Conservation (phyloP, 2,329 filamentous ascomycete genomes). For the Elsinoe ampelina region DNA sequence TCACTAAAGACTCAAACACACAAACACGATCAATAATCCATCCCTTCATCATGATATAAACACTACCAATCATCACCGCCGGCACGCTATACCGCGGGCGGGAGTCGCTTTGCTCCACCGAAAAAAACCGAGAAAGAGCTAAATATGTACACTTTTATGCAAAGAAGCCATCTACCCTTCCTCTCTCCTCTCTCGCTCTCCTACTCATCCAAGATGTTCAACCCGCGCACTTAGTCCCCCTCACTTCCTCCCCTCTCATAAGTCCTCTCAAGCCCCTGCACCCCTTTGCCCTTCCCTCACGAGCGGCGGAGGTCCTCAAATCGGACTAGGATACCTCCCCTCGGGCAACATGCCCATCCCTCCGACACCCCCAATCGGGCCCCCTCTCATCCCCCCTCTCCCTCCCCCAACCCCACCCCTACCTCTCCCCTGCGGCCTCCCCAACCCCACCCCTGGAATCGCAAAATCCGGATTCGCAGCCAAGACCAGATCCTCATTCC, state of each 20-base stretch:
- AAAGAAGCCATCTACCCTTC: not conserved
- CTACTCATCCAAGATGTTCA: no score
- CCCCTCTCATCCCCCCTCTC: slow-evolving; percentile 23
- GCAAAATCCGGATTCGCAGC: slow-evolving; percentile 80
- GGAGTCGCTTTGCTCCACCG: not conserved
- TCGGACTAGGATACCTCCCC: slow-evolving; percentile 13
- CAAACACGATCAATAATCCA: no score
- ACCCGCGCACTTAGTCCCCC: no score
- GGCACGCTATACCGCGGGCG: not conserved
- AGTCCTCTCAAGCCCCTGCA: no score
- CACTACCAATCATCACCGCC: not conserved
- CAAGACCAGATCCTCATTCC: slow-evolving; percentile 56
- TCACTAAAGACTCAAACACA: no score
- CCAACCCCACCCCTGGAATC: slow-evolving; percentile 44
- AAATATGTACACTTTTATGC: slow-evolving; percentile 9
- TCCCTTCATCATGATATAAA: not conserved
- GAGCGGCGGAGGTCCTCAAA: no score
- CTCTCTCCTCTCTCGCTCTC: no score
- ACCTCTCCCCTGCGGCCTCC: slow-evolving; percentile 25
- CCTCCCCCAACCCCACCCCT: slow-evolving; percentile 24
- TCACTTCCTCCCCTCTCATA: no score
- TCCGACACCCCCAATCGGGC: slow-evolving; percentile 16
- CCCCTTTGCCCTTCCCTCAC: no score
- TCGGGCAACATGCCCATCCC: slow-evolving; percentile 14
- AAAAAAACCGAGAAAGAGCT: not conserved